phyloP scores from a whole-genome alignment of 2,329 filamentous ascomycete genomes.

The Tolypocladium nubicola region DNA sequence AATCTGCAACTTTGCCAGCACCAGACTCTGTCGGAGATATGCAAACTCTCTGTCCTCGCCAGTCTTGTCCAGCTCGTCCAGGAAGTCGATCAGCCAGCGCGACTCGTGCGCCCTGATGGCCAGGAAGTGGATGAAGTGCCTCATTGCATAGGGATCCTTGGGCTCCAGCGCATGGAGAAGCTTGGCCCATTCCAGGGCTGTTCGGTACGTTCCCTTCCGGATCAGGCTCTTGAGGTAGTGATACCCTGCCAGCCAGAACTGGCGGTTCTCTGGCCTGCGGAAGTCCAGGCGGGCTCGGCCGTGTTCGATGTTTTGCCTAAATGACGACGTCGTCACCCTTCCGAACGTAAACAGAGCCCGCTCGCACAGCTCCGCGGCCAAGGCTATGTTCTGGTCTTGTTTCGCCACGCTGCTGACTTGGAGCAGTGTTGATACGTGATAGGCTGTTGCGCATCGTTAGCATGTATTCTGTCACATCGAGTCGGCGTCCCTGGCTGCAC shows the following conservation, averaged over 20 bases:
- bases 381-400: slow-evolving; percentile 78
- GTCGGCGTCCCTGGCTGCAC: slow-evolving; percentile 7
- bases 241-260: slow-evolving; percentile 84
- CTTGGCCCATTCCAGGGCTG: slow-evolving; percentile 89
- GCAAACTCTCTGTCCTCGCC: slow-evolving; percentile 33
- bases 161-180: slow-evolving; percentile 67
- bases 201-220: slow-evolving; percentile 87
- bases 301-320: slow-evolving; percentile 62
- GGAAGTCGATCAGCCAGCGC: slow-evolving; percentile 62
- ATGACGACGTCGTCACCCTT: slow-evolving; percentile 75
- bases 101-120: slow-evolving; percentile 73
- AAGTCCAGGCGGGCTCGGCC: slow-evolving; percentile 79
- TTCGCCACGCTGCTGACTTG: slow-evolving; percentile 89
- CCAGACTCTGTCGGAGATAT: slow-evolving; percentile 68
- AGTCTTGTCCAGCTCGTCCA: slow-evolving; percentile 31
- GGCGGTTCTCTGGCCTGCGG: slow-evolving; percentile 72
- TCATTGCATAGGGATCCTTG: slow-evolving; percentile 72
- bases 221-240: slow-evolving; percentile 79
- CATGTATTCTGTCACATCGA: neutral
- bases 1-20: slow-evolving; percentile 64
- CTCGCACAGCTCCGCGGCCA: slow-evolving; percentile 80
- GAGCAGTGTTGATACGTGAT: slow-evolving; percentile 87
- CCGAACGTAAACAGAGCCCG: slow-evolving; percentile 88
- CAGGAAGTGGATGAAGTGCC: slow-evolving; percentile 71
- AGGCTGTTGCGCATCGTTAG: slow-evolving; percentile 37